Evolutionary conservation across 2,329 filamentous ascomycete species (phyloP).

Genomic region (Hypoxylon rubiginosum): DNA sequence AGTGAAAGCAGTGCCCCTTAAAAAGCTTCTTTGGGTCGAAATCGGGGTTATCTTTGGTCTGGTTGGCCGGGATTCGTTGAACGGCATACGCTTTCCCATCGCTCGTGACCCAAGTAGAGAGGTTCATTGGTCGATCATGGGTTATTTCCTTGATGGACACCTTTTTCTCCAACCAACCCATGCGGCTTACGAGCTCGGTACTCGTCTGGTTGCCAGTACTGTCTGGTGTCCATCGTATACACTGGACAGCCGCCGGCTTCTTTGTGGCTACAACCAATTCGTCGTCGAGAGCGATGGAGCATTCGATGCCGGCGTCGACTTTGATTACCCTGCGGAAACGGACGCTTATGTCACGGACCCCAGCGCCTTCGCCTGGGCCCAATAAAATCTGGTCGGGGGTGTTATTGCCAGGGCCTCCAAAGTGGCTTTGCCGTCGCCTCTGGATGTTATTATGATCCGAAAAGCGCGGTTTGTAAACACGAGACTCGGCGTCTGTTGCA

Average conservation of each 20-base stretch:
- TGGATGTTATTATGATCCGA: slow-evolving; percentile 75
- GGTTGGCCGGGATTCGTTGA: slow-evolving; percentile 71
- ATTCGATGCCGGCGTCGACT: slow-evolving; percentile 93
- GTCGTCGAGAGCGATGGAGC: slow-evolving; percentile 88
- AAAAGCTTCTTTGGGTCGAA: slow-evolving; percentile 77
- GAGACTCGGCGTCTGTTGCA: slow-evolving; percentile 83
- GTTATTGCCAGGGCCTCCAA: slow-evolving; percentile 67
- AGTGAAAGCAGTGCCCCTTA: slow-evolving; percentile 91
- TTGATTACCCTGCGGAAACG: slow-evolving; percentile 98
- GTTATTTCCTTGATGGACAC: slow-evolving; percentile 85
- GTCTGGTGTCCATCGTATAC: slow-evolving; percentile 94
- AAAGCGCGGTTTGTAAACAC: slow-evolving; percentile 88
- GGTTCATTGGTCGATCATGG: slow-evolving; percentile 95
- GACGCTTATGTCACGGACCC: slow-evolving; percentile 87
- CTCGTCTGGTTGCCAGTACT: slow-evolving; percentile 85
- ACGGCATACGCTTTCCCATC: slow-evolving; percentile 93
- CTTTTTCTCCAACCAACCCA: slow-evolving; percentile 87
- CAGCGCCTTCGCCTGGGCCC: slow-evolving; percentile 84
- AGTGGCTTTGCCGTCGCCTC: slow-evolving; percentile 71
- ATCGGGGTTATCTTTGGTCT: slow-evolving; percentile 59
- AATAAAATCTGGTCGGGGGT: slow-evolving; percentile 74
- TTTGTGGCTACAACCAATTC: slow-evolving; percentile 92
- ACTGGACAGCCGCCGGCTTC: slow-evolving; percentile 95
- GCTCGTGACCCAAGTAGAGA: slow-evolving; percentile 90
- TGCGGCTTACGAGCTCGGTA: slow-evolving; percentile 89